Evolutionary conservation across 495 filamentous ascomycete genomes (phyloP).

Genomic region (Xylaria castorea): DNA sequence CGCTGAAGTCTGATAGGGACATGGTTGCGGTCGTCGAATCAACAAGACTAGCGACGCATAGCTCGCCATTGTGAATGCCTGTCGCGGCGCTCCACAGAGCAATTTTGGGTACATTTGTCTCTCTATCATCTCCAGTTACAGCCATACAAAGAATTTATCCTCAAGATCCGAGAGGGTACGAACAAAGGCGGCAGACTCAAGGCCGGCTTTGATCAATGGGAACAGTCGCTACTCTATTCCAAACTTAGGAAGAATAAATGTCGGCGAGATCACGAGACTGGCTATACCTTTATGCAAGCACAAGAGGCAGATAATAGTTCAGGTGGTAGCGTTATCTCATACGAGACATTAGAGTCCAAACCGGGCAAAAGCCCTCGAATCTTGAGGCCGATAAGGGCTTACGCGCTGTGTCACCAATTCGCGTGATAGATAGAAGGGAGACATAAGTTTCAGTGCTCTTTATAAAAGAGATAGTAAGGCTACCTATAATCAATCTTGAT

Average conservation of each 20-base stretch:
- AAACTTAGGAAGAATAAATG: background rate
- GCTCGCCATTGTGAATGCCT: slow-evolving; percentile 25
- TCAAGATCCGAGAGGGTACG: slow-evolving; percentile 12
- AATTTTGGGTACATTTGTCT: slow-evolving; percentile 28
- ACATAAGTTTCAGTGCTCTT: background rate
- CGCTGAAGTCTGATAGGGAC: slow-evolving; percentile 27
- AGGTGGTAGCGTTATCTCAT: background rate
- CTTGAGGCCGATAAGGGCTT: slow-evolving; percentile 3
- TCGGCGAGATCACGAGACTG: background rate
- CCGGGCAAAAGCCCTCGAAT: background rate
- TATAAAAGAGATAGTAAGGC: slow-evolving; percentile 22
- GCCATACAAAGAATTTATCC: slow-evolving; percentile 33
- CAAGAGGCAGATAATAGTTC: background rate
- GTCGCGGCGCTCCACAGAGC: slow-evolving; percentile 16
- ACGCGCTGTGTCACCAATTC: slow-evolving; percentile 1
- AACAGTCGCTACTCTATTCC: slow-evolving; percentile 10
- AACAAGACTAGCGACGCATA: slow-evolving; percentile 23
- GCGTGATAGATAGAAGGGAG: background rate
- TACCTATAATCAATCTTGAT: background rate
- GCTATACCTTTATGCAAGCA: background rate
- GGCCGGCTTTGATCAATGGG: slow-evolving; percentile 29
- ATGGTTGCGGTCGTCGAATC: slow-evolving; percentile 29
- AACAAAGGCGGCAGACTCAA: slow-evolving; percentile 37
- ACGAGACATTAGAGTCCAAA: background rate
- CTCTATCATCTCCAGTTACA: slow-evolving; percentile 23